Percentiles rank a stretch among this genome's conserved stretches.
Evolutionary conservation across 2,329 filamentous ascomycete genomes (phyloP).

Genomic region (Ophiocordyceps camponoti-rufipedis): DNA sequence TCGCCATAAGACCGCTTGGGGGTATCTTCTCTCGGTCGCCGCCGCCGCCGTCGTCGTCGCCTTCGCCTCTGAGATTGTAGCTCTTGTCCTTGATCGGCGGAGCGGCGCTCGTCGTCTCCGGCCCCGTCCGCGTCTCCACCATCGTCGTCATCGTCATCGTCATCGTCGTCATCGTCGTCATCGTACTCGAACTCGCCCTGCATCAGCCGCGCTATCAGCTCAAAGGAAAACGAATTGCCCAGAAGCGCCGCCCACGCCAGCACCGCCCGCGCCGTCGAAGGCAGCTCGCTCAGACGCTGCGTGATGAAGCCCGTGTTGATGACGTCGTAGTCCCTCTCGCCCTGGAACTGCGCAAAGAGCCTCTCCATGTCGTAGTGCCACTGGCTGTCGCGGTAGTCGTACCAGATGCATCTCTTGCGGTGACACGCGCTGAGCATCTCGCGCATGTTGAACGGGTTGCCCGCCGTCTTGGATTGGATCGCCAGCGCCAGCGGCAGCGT

Average conservation of each 20-base stretch:
- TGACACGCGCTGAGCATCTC: constrained; percentile 83
- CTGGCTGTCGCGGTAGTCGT: constrained; percentile 63
- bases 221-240: constrained; percentile 70
- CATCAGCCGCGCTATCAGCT: constrained; percentile 58
- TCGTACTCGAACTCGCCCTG: constrained; percentile 54
- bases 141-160: no score
- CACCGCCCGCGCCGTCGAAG: constrained; percentile 54
- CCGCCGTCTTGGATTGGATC: constrained; percentile 72
- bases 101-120: no score
- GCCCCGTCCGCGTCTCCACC: no score
- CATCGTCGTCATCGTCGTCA: constrained; percentile 16
- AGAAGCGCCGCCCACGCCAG: constrained; percentile 75
- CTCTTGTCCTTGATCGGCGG: constrained; percentile 6
- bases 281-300: constrained; percentile 58
- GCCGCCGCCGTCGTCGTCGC: no score
- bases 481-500: constrained; percentile 65
- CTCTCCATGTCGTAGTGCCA: constrained; percentile 80
- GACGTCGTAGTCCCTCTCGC: constrained; percentile 59
- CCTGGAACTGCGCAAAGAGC: constrained; percentile 70
- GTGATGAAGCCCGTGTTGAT: constrained; percentile 72
- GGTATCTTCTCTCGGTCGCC: constrained; percentile 12
- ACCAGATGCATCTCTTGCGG: constrained; percentile 75
- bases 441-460: constrained; percentile 80
- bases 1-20: constrained; percentile 31
- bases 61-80: no score